phyloP scores from a whole-genome alignment of 768 basidiomycete genomes.

The Pulveroboletus ravenelii region DNA sequence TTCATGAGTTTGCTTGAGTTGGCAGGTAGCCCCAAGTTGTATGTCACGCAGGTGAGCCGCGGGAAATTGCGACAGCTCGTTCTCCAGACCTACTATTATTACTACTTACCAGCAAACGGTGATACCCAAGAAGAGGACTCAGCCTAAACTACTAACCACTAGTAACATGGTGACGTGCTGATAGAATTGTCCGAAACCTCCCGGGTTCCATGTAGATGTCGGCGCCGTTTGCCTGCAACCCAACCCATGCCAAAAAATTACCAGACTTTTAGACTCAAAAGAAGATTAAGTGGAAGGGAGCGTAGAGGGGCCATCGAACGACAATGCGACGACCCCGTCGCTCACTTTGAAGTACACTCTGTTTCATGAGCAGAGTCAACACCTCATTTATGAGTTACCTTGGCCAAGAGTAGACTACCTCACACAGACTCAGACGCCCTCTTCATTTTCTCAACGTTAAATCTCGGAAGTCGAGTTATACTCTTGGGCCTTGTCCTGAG shows the following conservation, averaged over 20 bases:
- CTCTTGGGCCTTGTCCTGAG: background rate
- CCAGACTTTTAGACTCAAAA: background rate
- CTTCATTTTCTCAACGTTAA: background rate
- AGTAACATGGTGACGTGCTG: background rate
- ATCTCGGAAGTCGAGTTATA: background rate
- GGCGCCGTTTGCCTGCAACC: no score
- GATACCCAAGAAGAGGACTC: background rate
- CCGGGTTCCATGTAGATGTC: background rate
- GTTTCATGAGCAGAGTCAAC: background rate
- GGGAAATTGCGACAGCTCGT: background rate
- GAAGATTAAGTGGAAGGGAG: slow-evolving; percentile 16
- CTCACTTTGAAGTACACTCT: background rate
- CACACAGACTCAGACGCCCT: background rate
- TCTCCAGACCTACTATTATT: no score
- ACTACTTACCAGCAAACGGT: background rate
- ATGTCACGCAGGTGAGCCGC: background rate
- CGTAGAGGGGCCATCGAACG: background rate
- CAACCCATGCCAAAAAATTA: no score
- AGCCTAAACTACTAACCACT: background rate
- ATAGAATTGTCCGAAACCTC: background rate
- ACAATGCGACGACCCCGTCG: background rate
- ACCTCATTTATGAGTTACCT: background rate
- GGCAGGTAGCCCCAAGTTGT: background rate
- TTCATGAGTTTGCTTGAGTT: background rate
- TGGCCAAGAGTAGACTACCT: background rate